Evolutionary conservation across 2,329 filamentous ascomycete species (phyloP).

Genomic region (Alternaria gaisen): DNA sequence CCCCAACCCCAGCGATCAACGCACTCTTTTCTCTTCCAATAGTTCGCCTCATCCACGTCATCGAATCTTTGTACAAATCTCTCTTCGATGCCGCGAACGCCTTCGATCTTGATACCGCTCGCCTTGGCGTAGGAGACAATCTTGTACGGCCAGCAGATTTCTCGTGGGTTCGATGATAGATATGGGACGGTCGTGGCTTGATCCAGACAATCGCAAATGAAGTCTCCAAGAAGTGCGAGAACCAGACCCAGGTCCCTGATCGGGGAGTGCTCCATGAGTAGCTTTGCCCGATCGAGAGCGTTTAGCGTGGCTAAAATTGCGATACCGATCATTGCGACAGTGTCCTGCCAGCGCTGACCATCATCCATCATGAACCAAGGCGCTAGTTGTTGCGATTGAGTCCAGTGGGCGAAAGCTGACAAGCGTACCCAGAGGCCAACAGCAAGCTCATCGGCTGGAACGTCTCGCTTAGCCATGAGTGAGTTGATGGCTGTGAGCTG

Average conservation of each 20-base stretch:
- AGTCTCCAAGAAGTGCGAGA: conserved; percentile 16
- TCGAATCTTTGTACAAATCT: conserved; percentile 15
- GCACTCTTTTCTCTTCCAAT: conserved; percentile 16
- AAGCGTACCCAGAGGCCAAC: conserved; percentile 19
- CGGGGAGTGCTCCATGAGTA: conserved; percentile 14
- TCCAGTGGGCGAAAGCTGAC: conserved; percentile 15
- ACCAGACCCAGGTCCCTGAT: conserved; percentile 22
- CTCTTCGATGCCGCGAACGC: conserved; percentile 15
- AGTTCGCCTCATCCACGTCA: conserved; percentile 9
- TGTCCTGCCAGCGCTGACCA: conserved; percentile 10
- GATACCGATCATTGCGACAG: conserved; percentile 16
- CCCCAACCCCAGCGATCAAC: conserved; percentile 20
- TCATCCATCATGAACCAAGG: conserved; percentile 19
- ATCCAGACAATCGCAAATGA: conserved; percentile 13
- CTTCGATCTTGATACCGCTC: conserved; percentile 6
- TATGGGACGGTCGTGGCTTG: conserved; percentile 3
- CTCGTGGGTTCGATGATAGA: neutral
- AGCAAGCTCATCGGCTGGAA: conserved; percentile 6
- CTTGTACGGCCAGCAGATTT: conserved; percentile 10
- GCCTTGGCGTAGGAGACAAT: conserved; percentile 10
- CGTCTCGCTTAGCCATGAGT: conserved; percentile 9
- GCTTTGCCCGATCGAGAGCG: conserved; percentile 18
- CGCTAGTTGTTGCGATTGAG: conserved; percentile 10
- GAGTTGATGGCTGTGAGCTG: conserved; percentile 13
- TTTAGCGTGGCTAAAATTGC: conserved; percentile 19